Conservation (phyloP, 805 yeast genomes). For the Kluyveromyces siamensis region DNA sequence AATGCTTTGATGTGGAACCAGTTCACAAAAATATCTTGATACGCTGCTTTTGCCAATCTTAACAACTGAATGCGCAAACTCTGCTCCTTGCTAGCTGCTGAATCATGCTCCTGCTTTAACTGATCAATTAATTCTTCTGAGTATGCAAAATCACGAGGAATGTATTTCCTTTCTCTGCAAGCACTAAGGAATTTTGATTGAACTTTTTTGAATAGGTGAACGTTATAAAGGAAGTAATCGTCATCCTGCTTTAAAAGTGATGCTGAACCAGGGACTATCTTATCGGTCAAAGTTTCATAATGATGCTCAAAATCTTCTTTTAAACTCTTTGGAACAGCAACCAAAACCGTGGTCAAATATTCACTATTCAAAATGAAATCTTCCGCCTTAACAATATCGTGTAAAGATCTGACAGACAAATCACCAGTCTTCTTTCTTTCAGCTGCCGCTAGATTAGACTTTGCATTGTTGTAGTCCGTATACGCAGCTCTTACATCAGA, state of each 20-base stretch:
- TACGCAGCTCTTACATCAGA: conserved; percentile 73
- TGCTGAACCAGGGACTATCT: conserved; percentile 92
- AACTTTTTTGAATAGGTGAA: conserved; percentile 78
- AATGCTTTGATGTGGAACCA: conserved; percentile 89
- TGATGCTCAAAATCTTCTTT: conserved; percentile 50
- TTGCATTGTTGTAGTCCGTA: conserved; percentile 70
- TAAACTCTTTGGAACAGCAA: conserved; percentile 74
- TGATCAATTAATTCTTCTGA: conserved; percentile 66
- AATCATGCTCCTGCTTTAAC: conserved; percentile 69
- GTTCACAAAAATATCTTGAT: conserved; percentile 69
- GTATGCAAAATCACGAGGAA: conserved; percentile 86
- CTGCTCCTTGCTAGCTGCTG: conserved; percentile 65
- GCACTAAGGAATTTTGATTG: conserved; percentile 58
- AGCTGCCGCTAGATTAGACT: conserved; percentile 74
- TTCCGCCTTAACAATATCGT: conserved; percentile 73
- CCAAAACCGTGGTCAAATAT: conserved; percentile 72
- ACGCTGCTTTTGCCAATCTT: conserved; percentile 83
- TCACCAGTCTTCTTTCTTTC: conserved; percentile 93
- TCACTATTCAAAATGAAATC: conserved; percentile 84
- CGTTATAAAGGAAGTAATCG: conserved; percentile 66
- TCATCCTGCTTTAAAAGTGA: conserved; percentile 56
- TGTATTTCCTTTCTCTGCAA: conserved; percentile 79
- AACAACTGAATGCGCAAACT: conserved; percentile 67
- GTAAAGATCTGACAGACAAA: conserved; percentile 80
- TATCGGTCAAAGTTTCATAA: conserved; percentile 69